These are phyloP conservation scores for Candida mesenterica DNA, from an alignment of 1,139 yeast species.

Conservation along the genomic window DNA sequence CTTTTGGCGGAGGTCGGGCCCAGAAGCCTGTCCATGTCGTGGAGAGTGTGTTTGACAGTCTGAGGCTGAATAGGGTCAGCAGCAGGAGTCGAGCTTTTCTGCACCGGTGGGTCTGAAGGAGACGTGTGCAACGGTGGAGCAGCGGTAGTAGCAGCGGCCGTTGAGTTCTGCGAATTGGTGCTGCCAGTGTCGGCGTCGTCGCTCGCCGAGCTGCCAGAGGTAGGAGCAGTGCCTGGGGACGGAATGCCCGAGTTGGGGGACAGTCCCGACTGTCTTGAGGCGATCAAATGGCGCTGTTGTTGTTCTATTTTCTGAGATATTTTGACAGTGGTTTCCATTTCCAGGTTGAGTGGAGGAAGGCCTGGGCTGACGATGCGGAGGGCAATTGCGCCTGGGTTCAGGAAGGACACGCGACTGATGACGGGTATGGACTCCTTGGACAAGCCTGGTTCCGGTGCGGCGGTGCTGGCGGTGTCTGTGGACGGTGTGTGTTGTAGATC, in stretches of 20 bases:
- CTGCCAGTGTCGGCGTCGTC: neutral
- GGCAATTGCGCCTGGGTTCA: slow-evolving; percentile 27
- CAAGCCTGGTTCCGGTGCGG: too few species aligned
- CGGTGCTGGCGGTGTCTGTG: too few species aligned
- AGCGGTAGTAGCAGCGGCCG: too few species aligned
- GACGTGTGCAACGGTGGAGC: too few species aligned
- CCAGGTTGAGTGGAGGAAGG: slow-evolving; percentile 42
- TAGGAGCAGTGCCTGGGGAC: neutral
- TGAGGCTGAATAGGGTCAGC: neutral
- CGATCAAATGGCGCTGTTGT: slow-evolving; percentile 49
- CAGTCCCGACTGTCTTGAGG: slow-evolving; percentile 25
- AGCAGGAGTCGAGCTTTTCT: neutral
- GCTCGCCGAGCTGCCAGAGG: neutral
- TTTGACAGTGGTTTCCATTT: slow-evolving; percentile 47
- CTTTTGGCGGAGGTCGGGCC: slow-evolving; percentile 33
- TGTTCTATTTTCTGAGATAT: slow-evolving; percentile 46
- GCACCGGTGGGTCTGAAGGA: too few species aligned
- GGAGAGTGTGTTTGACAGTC: neutral
- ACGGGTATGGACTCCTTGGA: slow-evolving; percentile 10
- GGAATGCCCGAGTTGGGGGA: neutral
- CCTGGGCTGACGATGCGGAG: slow-evolving; percentile 49
- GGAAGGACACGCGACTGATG: slow-evolving; percentile 6
- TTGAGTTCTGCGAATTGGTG: neutral
- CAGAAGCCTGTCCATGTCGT: slow-evolving; percentile 21
- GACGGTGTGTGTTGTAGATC: too few species aligned